Percentiles rank a stretch among this genome's conserved stretches.
Evolutionary conservation across 192 early-diverging fungal genomes (phyloP).

Genomic region (Podila clonocystis): DNA sequence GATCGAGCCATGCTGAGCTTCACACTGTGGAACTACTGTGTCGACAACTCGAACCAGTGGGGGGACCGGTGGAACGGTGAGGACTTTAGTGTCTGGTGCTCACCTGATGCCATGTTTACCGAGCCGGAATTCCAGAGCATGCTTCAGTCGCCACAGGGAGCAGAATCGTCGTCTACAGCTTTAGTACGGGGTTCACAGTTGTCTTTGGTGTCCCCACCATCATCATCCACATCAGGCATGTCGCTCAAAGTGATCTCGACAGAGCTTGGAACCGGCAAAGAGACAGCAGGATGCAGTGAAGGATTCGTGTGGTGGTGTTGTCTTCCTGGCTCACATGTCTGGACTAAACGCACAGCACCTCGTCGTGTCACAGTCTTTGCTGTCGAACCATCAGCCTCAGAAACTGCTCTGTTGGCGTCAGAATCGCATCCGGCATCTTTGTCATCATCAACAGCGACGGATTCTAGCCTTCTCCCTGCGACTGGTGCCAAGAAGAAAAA

Average conservation of each 20-base stretch:
- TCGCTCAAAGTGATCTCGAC: constrained; percentile 10
- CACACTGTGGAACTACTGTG: constrained; percentile 64
- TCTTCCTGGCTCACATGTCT: constrained; percentile 25
- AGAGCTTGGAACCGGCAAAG: constrained; percentile 11
- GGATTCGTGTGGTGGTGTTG: constrained; percentile 42
- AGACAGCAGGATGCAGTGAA: constrained; percentile 25
- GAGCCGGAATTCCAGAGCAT: constrained; percentile 1
- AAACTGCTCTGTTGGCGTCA: not conserved
- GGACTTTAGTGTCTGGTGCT: constrained; percentile 60
- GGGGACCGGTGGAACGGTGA: constrained; percentile 68
- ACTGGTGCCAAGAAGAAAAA: too few species aligned
- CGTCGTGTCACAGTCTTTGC: constrained; percentile 24
- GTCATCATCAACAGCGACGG: not conserved
- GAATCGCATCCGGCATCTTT: not conserved
- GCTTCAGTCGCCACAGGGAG: not conserved
- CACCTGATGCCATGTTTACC: constrained; percentile 10
- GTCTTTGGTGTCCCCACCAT: too few species aligned
- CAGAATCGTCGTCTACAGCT: not conserved
- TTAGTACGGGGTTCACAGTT: too few species aligned
- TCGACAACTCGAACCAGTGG: constrained; percentile 57
- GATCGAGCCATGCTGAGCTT: constrained; percentile 56
- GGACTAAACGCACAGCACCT: constrained; percentile 33
- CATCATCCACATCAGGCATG: not conserved
- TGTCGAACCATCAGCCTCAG: constrained; percentile 2
- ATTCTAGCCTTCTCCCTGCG: too few species aligned